Percentiles rank a stretch among this genome's conserved stretches.
Evolutionary conservation across 169 alveolate genomes (phyloP).

Genomic region (Eimeria falciformis): DNA sequence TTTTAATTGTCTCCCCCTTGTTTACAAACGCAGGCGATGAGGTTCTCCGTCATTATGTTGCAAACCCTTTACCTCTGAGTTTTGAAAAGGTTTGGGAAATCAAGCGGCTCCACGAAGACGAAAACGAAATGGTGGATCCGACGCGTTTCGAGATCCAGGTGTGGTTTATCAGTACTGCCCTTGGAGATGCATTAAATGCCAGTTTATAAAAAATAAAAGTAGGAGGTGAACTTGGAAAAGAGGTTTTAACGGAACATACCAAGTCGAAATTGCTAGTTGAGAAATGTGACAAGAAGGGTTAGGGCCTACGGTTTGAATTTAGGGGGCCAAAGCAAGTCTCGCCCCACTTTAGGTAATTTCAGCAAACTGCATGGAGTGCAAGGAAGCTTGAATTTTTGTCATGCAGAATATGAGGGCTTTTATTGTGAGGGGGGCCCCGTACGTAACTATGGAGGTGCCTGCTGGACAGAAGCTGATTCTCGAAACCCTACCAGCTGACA

Average conservation of each 20-base stretch:
- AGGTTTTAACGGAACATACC: too few relatives aligned
- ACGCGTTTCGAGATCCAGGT: background rate
- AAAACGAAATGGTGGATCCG: slow-evolving; percentile 46
- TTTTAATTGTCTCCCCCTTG: background rate
- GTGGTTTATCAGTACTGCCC: too few relatives aligned
- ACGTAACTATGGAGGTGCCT: slow-evolving; percentile 51
- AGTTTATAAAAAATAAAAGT: too few relatives aligned
- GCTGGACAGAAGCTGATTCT: slow-evolving; percentile 54
- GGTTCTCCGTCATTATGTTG: slow-evolving; percentile 29
- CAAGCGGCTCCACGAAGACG: slow-evolving; percentile 12
- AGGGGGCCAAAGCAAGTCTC: background rate
- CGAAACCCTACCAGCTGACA: slow-evolving; percentile 47
- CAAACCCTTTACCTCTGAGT: slow-evolving; percentile 11
- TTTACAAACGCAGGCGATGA: slow-evolving; percentile 26
- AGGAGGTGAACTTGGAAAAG: too few relatives aligned
- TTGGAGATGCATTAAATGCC: too few relatives aligned
- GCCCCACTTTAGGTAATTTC: background rate
- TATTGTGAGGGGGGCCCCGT: slow-evolving; percentile 63
- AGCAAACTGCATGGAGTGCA: background rate
- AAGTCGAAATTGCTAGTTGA: too few relatives aligned
- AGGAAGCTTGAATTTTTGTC: too few relatives aligned
- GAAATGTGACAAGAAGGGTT: background rate
- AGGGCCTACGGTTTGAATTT: background rate
- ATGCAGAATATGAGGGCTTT: slow-evolving; percentile 44
- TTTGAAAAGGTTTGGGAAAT: slow-evolving; percentile 45